Conservation (phyloP, 306 rosid species). For the Castanea mollissima region DNA sequence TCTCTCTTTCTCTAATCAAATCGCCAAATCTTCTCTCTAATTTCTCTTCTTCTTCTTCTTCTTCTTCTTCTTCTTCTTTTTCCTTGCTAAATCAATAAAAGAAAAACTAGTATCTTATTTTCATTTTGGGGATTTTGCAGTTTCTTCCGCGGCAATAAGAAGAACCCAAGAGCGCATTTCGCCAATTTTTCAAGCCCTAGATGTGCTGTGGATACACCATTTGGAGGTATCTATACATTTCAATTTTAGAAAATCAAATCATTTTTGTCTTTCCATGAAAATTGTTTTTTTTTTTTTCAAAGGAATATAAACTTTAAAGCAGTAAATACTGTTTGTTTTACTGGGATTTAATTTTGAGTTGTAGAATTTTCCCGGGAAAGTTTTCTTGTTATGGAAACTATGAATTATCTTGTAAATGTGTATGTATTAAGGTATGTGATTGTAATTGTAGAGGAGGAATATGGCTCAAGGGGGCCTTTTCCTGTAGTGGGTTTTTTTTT, state of each 20-base stretch:
- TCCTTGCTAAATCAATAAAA: background rate
- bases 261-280: background rate
- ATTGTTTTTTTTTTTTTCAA: background rate
- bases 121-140: slow-evolving; percentile 29
- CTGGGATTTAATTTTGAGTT: background rate
- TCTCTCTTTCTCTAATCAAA: background rate
- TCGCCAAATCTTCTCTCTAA: too few relatives aligned
- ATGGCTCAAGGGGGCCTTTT: background rate
- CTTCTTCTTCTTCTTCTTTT: background rate
- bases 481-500: background rate
- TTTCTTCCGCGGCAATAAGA: slow-evolving; percentile 28
- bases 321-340: background rate
- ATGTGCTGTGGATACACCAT: slow-evolving; percentile 75
- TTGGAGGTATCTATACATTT: slow-evolving; percentile 49
- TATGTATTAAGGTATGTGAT: background rate
- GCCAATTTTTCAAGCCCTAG: slow-evolving; percentile 25
- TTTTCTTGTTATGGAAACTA: background rate
- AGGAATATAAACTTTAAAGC: background rate
- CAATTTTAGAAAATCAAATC: background rate
- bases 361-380: background rate
- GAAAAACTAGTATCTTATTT: background rate
- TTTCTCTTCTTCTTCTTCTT: background rate
- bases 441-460: background rate
- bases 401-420: background rate
- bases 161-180: slow-evolving; percentile 16